phyloP scores from a whole-genome alignment of 139 green algal genomes.

The Chlorella sp. region DNA sequence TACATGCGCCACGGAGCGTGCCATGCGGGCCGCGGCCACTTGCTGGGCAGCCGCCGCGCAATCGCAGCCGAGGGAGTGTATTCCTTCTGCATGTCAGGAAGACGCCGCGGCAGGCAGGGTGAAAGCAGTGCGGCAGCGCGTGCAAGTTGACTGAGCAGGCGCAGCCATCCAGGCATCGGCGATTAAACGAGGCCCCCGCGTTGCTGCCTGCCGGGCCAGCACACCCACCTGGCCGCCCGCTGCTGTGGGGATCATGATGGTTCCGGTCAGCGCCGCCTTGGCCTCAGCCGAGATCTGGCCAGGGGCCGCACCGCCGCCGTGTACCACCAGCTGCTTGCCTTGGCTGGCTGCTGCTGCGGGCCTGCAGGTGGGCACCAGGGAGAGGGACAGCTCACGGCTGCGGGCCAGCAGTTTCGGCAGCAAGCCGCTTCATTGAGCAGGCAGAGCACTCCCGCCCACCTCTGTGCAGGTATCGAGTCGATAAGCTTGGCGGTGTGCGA shows the following conservation, averaged over 20 bases:
- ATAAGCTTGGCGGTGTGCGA: constrained; percentile 75
- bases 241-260: constrained; percentile 54
- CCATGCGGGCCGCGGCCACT: constrained; percentile 94
- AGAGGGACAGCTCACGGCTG: neutral
- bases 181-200: too few relatives aligned
- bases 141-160: too few relatives aligned
- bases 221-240: constrained; percentile 38
- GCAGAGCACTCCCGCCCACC: neutral
- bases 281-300: constrained; percentile 30
- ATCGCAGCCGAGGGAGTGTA: constrained; percentile 66
- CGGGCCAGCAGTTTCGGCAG: neutral
- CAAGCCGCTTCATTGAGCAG: neutral
- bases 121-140: too few relatives aligned
- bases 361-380: neutral
- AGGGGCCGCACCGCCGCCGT: constrained; percentile 8
- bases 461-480: constrained; percentile 58
- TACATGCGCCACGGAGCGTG: constrained; percentile 97
- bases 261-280: constrained; percentile 37
- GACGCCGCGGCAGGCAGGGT: too few relatives aligned
- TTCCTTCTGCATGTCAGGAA: constrained; percentile 46
- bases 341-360: constrained; percentile 2
- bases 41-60: constrained; percentile 76
- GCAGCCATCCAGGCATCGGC: too few relatives aligned
- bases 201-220: too few relatives aligned
- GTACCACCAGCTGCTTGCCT: constrained; percentile 31